A percentile compares a stretch with the other conserved stretches of the same genome.
These are phyloP conservation scores for Aspergillus carlsbadensis DNA, from an alignment of 495 filamentous ascomycete genomes.

Conservation along the genomic window DNA sequence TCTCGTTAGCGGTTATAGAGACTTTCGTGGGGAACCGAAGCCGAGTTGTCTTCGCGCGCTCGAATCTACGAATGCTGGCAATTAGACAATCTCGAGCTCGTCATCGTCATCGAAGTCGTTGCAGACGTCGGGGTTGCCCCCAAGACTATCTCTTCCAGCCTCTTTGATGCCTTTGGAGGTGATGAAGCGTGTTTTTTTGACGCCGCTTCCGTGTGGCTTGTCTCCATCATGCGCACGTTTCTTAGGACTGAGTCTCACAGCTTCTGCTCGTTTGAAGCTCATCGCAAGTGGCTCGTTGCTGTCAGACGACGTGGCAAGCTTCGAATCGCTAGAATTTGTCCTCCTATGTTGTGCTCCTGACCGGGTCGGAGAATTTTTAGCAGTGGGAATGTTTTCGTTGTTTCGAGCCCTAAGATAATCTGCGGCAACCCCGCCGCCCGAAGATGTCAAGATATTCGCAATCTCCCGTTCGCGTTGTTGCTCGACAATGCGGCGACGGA, in stretches of 20 bases:
- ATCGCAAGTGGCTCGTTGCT: constrained; percentile 16
- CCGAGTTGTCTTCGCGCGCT: not conserved
- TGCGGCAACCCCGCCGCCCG: constrained; percentile 61
- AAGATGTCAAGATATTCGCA: constrained; percentile 61
- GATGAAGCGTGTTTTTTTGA: constrained; percentile 82
- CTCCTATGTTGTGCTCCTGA: constrained; percentile 1
- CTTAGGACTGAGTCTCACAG: constrained; percentile 67
- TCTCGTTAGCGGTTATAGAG: no score
- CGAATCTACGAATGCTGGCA: not conserved
- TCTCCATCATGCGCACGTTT: constrained; percentile 50
- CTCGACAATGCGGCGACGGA: constrained; percentile 66
- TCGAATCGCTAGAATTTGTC: constrained; percentile 4
- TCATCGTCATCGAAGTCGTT: constrained; percentile 46
- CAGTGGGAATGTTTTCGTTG: constrained; percentile 20
- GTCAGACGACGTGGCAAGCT: constrained; percentile 13
- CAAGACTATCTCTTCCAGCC: constrained; percentile 72
- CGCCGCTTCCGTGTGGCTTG: constrained; percentile 35
- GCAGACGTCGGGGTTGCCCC: constrained; percentile 43
- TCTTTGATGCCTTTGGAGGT: constrained; percentile 74
- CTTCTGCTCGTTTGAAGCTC: constrained; percentile 36
- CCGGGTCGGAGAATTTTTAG: not conserved
- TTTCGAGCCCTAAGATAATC: constrained; percentile 69
- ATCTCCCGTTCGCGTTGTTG: constrained; percentile 82
- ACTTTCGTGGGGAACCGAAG: no score
- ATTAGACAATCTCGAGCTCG: constrained; percentile 55